phyloP scores from a whole-genome alignment of 169 alveolate genomes.

The Eimeria maxima region DNA sequence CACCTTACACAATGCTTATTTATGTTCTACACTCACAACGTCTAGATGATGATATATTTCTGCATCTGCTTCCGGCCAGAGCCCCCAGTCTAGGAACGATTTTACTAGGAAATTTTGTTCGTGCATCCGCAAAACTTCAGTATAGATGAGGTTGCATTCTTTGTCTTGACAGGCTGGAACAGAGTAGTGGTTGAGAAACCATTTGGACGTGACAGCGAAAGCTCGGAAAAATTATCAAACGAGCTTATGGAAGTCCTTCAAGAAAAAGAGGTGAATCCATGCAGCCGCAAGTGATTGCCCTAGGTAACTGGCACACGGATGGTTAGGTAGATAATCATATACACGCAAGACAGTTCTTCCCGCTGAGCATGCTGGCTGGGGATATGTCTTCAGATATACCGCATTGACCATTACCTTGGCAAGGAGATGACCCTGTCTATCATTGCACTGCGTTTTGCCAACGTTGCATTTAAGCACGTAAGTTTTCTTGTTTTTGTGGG shows the following conservation, averaged over 20 bases:
- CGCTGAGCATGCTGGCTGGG: constrained; percentile 5
- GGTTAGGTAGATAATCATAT: background rate
- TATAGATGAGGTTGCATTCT: background rate
- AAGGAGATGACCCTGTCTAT: constrained; percentile 88
- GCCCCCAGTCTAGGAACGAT: background rate
- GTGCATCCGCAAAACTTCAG: background rate
- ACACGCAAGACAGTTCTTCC: background rate
- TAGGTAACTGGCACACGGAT: background rate
- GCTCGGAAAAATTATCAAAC: constrained; percentile 84
- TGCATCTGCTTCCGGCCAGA: background rate
- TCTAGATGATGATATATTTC: background rate
- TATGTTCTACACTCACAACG: background rate
- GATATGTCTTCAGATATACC: constrained; percentile 79
- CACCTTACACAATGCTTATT: background rate
- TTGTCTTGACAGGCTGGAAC: constrained; percentile 83
- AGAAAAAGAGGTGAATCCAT: constrained; percentile 80
- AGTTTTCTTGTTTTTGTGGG: background rate
- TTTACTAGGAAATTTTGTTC: background rate
- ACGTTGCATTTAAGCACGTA: constrained; percentile 84
- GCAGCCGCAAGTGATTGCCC: background rate
- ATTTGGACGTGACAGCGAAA: constrained; percentile 86
- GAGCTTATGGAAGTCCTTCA: constrained; percentile 84
- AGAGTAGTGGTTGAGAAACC: constrained; percentile 88
- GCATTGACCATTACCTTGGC: constrained; percentile 89
- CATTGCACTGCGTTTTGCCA: constrained; percentile 86